phyloP scores from a whole-genome alignment of 352 stramenopile genomes.

The Aphanomyces invadans region DNA sequence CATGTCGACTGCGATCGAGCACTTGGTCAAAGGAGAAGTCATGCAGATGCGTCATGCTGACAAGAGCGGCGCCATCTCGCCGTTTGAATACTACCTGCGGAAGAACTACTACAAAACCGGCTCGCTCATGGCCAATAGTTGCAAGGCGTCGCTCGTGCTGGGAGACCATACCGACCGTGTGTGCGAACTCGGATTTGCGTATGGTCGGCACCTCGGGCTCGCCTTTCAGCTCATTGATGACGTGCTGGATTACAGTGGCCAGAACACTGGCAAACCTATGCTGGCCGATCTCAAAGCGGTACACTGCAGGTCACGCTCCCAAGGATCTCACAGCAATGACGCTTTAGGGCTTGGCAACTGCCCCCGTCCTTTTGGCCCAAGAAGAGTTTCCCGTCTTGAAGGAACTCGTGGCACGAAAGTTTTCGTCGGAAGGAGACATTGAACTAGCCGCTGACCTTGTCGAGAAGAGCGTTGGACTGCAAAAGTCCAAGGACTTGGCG shows the following conservation, averaged over 20 bases:
- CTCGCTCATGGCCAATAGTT: slow-evolving; percentile 98
- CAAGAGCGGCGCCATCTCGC: slow-evolving; percentile 49
- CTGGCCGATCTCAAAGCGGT: slow-evolving; percentile 90
- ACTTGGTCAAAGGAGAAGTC: slow-evolving; percentile 98
- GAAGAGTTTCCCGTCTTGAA: slow-evolving; percentile 89
- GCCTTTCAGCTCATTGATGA: slow-evolving; percentile 99
- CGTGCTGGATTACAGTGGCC: slow-evolving; percentile 96
- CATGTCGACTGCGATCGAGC: slow-evolving; percentile 97
- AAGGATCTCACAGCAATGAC: too few species aligned
- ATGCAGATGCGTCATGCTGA: slow-evolving; percentile 96
- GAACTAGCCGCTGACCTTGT: slow-evolving; percentile 86
- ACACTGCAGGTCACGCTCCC: neutral
- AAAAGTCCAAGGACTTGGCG: slow-evolving; percentile 91
- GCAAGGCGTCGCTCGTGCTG: slow-evolving; percentile 89
- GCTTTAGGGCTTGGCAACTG: slow-evolving; percentile 89
- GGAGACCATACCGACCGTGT: slow-evolving; percentile 82
- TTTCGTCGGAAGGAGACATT: slow-evolving; percentile 87
- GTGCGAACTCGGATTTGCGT: slow-evolving; percentile 89
- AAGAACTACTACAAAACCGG: slow-evolving; percentile 99
- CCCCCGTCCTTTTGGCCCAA: slow-evolving; percentile 93
- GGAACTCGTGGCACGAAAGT: slow-evolving; percentile 87
- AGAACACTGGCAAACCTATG: slow-evolving; percentile 90
- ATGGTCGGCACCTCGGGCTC: slow-evolving; percentile 95
- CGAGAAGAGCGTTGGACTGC: slow-evolving; percentile 87
- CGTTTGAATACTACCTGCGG: slow-evolving; percentile 94